phyloP scores from a whole-genome alignment of 1,284 basidiomycete genomes.

The Naganishia albida region DNA sequence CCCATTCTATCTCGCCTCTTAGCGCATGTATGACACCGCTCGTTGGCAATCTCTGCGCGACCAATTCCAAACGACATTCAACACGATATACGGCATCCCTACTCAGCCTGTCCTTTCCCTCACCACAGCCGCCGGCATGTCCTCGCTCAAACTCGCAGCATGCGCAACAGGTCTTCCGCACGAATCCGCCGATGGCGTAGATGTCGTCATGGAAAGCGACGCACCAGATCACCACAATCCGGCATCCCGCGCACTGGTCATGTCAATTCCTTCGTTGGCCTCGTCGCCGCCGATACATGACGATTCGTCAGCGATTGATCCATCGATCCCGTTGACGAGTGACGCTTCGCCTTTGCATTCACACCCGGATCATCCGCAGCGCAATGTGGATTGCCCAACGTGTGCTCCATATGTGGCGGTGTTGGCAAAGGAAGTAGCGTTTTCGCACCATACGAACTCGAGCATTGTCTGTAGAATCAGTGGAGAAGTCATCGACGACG shows the following conservation, averaged over 20 bases:
- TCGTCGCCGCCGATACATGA: constrained; percentile 44
- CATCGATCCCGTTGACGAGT: constrained; percentile 22
- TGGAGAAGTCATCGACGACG: constrained; percentile 90
- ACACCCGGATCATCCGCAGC: constrained; percentile 54
- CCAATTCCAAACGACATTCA: constrained; percentile 80
- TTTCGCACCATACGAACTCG: constrained; percentile 90
- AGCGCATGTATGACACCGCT: constrained; percentile 77
- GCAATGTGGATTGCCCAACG: constrained; percentile 87
- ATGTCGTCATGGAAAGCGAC: constrained; percentile 22
- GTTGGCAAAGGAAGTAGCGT: constrained; percentile 83
- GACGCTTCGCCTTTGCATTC: constrained; percentile 36
- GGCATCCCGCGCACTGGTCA: constrained; percentile 6
- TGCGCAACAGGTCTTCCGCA: constrained; percentile 50
- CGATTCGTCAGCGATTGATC: constrained; percentile 34
- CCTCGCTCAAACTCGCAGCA: constrained; percentile 79
- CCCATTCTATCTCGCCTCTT: constrained; percentile 3
- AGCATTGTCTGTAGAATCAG: constrained; percentile 89
- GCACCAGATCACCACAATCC: constrained; percentile 17
- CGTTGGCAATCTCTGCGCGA: constrained; percentile 74
- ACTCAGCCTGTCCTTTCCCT: constrained; percentile 82
- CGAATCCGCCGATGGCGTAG: constrained; percentile 51
- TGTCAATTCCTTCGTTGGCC: constrained; percentile 40
- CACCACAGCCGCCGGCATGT: constrained; percentile 82
- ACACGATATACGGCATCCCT: constrained; percentile 79
- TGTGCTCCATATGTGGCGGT: constrained; percentile 75